A percentile compares a stretch with the other conserved stretches of the same genome.
These are phyloP conservation scores for Lagenidium giganteum DNA, from an alignment of 352 stramenopile species.

Conservation along the genomic window DNA sequence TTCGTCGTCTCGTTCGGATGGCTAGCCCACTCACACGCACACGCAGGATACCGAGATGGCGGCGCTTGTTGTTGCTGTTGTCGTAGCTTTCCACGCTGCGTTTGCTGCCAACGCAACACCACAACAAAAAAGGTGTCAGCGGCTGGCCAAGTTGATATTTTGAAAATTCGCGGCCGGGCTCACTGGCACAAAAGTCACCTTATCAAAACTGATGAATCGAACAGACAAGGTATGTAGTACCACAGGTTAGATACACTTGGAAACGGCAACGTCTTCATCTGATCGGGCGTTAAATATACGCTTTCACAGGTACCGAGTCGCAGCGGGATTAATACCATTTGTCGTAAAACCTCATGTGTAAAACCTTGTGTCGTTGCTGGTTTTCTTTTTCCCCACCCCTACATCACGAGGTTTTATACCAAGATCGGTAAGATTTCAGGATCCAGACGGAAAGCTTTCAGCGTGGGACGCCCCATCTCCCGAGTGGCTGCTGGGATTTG, in stretches of 20 bases:
- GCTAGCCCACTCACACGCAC: background rate
- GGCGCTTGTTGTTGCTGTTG: constrained; percentile 8
- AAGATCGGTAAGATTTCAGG: constrained; percentile 18
- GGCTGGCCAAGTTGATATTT: no score
- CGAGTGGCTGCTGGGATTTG: no score
- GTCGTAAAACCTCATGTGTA: constrained; percentile 18
- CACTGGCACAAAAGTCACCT: no score
- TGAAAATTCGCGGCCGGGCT: no score
- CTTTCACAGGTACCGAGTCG: constrained; percentile 7
- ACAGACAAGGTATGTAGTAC: background rate
- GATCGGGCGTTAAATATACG: constrained; percentile 3
- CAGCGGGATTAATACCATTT: constrained; percentile 4
- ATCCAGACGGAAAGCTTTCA: constrained; percentile 19
- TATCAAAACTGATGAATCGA: no score
- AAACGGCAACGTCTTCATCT: constrained; percentile 1
- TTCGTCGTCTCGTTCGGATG: background rate
- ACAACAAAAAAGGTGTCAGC: constrained; percentile 13
- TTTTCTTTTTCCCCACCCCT: constrained; percentile 10
- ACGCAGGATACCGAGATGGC: constrained; percentile 4
- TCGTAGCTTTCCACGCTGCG: constrained; percentile 2
- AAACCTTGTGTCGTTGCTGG: background rate
- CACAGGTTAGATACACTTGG: no score
- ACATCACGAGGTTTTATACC: constrained; percentile 16
- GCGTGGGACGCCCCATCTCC: no score
- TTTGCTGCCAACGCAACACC: constrained; percentile 15